Base-by-base conservation (phyloP, 345 rosid genomes). In the Rubroshorea leprosula region DNA sequence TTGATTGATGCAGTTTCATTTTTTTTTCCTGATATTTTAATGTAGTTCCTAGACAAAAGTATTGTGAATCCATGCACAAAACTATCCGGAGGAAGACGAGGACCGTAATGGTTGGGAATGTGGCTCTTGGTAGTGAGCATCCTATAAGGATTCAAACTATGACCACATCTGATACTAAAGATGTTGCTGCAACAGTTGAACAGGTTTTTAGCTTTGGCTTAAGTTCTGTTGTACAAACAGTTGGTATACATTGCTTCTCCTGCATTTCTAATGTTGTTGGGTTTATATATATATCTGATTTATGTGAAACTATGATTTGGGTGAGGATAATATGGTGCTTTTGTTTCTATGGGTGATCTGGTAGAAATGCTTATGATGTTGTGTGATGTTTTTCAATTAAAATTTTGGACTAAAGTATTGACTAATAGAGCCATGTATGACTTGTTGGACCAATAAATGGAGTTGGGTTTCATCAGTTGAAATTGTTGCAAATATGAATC, bases 21-120 rank as follows among this genome's bases (percentile, higher is more conserved):
- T 35, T 23, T 56, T 49, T 20, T 55, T 16, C 23, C 66, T 68
- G 49, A 68, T 57, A 6, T 63, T 74, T 64, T 41, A 41, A 18
- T 70, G 64, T 60, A 93, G 97, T 93, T 77, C 99, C 99, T 15
- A 83, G 94, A 64, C 97, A 85, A 66, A 89, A 85, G 72, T 93
- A 93, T 55, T 89, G 97, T 24, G 96, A 93, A 73, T 89, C 99
- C 15, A 70, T 80, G 61, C 71, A 86, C 79, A 83, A 85, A 80
- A 89, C 96, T 1, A 85, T 83, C 49, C 79, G 99, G 78, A 81
- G 99, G 80, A 85, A 87, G 72, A 89, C 97, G 5, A 50, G 87
- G 62, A 87, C 99, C 1, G 99, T 93, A 46, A 82, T 82, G 96
- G 99, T 89, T 62, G 99, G 99, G 60, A 77, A 93, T 63, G 97